Base-by-base conservation (phyloP, 2,329 filamentous ascomycete species). In the Alternaria alternata region DNA sequence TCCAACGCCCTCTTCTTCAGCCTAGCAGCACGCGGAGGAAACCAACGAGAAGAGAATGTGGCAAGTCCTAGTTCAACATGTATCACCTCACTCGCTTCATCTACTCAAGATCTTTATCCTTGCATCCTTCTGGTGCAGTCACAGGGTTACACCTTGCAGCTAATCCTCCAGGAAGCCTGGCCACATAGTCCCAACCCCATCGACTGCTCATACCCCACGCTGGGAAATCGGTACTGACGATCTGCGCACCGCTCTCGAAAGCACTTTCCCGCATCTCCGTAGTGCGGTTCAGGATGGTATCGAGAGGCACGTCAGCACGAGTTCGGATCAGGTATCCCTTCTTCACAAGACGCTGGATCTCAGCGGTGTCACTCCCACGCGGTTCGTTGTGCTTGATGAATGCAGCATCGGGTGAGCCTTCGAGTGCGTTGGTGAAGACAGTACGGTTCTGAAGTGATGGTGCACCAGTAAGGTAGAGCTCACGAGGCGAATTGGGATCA, bases 341-440 rank as follows among this genome's bases (percentile, higher is more conserved):
- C 51, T 72, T 70, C 22, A 85, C 82, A 38, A 83, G 75, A 7
- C 77, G 69, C 59, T 80, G 79, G 52, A 85, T 84, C 47, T 81
- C 76, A 12, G 69, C 75, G 3, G 75, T 70, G 36, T 80, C 74
- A 4, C 71, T 68, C 6, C 66, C 68, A 16, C 67, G 69, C 0
- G 82, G 81, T 38, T 82, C 78, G 63, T 85, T 85, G 52, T 81
- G 74, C 73, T 84, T 85, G 65, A 84, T 82, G 63, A 85, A 82
- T 0, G 83, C 83, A 46, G 78, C 81, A 61, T 84, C 82, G 0
- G 78, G 56, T 1, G 78, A 67, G 20, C 83, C 83, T 38, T 83
- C 82, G 4, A 78, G 61, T 0, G 80, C 77, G 63, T 85, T 85
- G 8, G 82, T 84, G 68, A 84, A 85, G 14, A 85, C 71, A 3